Base-by-base conservation (phyloP, 2,329 filamentous ascomycete species). In the Aspergillus pseudoviridinutans region DNA sequence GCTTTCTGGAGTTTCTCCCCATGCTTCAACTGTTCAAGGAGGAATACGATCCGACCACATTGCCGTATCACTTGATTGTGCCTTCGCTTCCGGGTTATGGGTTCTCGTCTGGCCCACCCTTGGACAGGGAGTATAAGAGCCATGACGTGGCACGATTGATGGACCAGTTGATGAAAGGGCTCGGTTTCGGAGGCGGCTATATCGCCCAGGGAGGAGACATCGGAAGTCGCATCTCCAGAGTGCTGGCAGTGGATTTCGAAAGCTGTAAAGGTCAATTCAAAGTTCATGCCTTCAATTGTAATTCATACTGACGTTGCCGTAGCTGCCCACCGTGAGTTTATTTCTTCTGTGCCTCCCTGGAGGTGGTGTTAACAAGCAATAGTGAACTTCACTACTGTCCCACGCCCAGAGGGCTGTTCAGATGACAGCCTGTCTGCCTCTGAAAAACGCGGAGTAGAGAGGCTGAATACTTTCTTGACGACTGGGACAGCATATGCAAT, bases 161-260 rank as follows among this genome's bases (percentile, higher is more conserved):
- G 6, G 64, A 73, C 50, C 59, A 62, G 25, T 49, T 73, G 3
- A 72, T 73, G 70, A 64, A 61, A 29, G 51, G 59, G 3, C 54
- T 73, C 9, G 71, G 71, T 2, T 69, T 71, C 49, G 66, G 54
- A 17, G 62, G 57, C 20, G 68, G 68, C 2, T 73, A 73, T 59
- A 49, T 72, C 6, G 64, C 61, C 1, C 71, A 72, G 27, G 71
- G 71, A 17, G 71, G 71, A 20, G 71, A 72, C 38, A 70, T 72
- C 51, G 69, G 70, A 3, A 68, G 64, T 54, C 61, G 60, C 3
- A 53, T 72, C 47, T 63, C 65, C 0, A 59, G 68, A 12, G 29
- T 57, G 0, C 44, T 72, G 44, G 66, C 59, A 0, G 67, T 67
- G 5, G 60, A 69, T 1, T 59, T 67, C 59, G 64, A 67, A 20